A percentile compares a stretch with the other conserved stretches of the same genome.
These are phyloP conservation scores for Athelia psychrophila DNA, from an alignment of 1,284 basidiomycete species.

Conservation along the genomic window DNA sequence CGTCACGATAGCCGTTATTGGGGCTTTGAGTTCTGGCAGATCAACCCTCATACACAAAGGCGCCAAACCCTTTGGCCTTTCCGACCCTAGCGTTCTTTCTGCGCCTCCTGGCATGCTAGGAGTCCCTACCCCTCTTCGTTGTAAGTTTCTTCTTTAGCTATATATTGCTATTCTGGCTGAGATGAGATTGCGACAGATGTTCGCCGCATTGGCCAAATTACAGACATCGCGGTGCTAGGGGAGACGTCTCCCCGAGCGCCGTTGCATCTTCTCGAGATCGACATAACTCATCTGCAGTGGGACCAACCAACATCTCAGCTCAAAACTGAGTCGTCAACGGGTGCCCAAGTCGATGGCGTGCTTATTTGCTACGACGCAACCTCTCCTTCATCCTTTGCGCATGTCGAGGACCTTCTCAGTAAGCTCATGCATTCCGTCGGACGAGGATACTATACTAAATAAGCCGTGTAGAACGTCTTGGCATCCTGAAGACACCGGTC, in stretches of 20 bases:
- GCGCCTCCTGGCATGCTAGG: constrained; percentile 25
- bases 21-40: constrained; percentile 70
- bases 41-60: constrained; percentile 68
- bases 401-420: constrained; percentile 65
- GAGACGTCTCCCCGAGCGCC: constrained; percentile 27
- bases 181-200: constrained; percentile 40
- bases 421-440: constrained; percentile 18
- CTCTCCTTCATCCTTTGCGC: constrained; percentile 53
- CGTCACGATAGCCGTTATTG: constrained; percentile 63
- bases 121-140: constrained; percentile 33
- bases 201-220: constrained; percentile 43
- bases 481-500: constrained; percentile 51
- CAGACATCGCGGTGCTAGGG: constrained; percentile 28
- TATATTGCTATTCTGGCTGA: background rate
- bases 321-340: constrained; percentile 28
- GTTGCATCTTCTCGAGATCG: constrained; percentile 58
- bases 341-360: constrained; percentile 60
- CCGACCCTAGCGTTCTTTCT: constrained; percentile 35
- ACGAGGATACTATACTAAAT: constrained; percentile 10
- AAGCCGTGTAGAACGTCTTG: constrained; percentile 46
- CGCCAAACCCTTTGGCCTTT: constrained; percentile 53
- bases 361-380: constrained; percentile 76
- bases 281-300: constrained; percentile 28
- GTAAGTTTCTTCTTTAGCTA: constrained; percentile 30
- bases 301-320: background rate